Conservation (phyloP, 345 rosid genomes). For the Mercurialis annua region DNA sequence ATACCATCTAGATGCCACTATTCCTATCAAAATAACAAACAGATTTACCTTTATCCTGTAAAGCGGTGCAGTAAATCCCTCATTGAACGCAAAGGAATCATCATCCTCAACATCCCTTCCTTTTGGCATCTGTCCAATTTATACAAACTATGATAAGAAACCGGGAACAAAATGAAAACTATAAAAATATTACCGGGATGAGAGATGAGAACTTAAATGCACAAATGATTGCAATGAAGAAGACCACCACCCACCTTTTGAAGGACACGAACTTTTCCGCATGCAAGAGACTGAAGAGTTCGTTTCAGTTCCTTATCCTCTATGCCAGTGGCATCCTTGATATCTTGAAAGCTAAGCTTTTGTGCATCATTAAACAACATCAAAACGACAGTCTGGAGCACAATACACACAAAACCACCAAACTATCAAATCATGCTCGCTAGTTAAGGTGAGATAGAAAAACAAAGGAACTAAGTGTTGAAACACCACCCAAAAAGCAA, state of each 20-base stretch:
- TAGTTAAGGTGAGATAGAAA: background rate
- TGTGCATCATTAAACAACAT: constrained; percentile 96
- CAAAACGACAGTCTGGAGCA: constrained; percentile 81
- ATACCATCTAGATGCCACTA: background rate
- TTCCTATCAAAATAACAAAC: background rate
- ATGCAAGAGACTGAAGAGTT: constrained; percentile 95
- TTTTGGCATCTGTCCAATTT: constrained; percentile 69
- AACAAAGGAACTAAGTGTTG: background rate
- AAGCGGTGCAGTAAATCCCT: constrained; percentile 68
- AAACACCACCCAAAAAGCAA: background rate
- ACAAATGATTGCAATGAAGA: background rate
- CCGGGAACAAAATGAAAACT: background rate
- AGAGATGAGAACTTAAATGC: background rate
- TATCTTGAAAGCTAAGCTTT: constrained; percentile 86
- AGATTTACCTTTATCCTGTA: constrained; percentile 75
- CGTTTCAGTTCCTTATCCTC: constrained; percentile 95
- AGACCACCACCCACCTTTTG: constrained; percentile 53
- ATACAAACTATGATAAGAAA: constrained; percentile 2
- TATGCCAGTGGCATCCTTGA: constrained; percentile 84
- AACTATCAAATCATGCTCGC: constrained; percentile 18
- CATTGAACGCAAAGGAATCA: constrained; percentile 85
- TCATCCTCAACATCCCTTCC: constrained; percentile 93
- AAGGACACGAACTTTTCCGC: constrained; percentile 94
- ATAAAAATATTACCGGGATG: background rate
- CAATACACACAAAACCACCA: constrained; percentile 6